Conservation (phyloP, 352 stramenopile genomes). For the Pythium sukuiense region DNA sequence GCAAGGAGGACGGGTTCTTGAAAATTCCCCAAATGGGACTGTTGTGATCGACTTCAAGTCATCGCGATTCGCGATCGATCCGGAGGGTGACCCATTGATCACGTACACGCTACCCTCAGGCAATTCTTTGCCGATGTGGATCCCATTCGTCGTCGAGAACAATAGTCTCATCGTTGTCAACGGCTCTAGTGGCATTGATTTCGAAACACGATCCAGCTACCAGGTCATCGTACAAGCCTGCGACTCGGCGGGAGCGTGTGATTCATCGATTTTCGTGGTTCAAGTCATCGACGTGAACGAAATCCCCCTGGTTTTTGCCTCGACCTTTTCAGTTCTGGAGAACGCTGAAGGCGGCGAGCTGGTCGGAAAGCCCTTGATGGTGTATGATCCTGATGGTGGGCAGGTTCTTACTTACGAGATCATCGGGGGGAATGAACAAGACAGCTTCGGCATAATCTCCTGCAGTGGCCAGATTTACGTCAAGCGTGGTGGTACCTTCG, state of each 20-base stretch:
- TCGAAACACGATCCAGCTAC: conserved; percentile 20
- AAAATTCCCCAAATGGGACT: conserved; percentile 28
- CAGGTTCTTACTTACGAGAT: conserved; percentile 34
- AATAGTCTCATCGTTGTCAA: conserved; percentile 11
- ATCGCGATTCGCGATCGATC: conserved; percentile 16
- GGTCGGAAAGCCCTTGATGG: conserved; percentile 28
- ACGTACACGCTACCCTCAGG: conserved; percentile 10
- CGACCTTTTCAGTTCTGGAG: conserved; percentile 8
- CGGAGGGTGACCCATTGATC: conserved; percentile 26
- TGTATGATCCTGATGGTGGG: conserved; percentile 31
- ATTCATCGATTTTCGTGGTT: conserved; percentile 13
- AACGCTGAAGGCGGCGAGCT: conserved; percentile 23
- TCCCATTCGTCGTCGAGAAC: conserved; percentile 20
- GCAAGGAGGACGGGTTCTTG: conserved; percentile 5
- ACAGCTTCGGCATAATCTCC: conserved; percentile 44
- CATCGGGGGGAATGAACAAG: conserved; percentile 23
- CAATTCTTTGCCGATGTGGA: not conserved
- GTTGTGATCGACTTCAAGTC: conserved; percentile 26
- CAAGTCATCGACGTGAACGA: conserved; percentile 34
- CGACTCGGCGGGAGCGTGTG: conserved; percentile 22
- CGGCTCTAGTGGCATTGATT: conserved; percentile 15
- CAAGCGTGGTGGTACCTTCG: conserved; percentile 31
- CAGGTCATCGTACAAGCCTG: conserved; percentile 21
- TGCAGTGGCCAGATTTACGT: conserved; percentile 59
- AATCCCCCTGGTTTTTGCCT: conserved; percentile 13